A percentile compares a stretch with the other conserved stretches of the same genome.
These are phyloP conservation scores for Geotrichum candidum DNA, from an alignment of 1,139 yeast species.

Conservation along the genomic window DNA sequence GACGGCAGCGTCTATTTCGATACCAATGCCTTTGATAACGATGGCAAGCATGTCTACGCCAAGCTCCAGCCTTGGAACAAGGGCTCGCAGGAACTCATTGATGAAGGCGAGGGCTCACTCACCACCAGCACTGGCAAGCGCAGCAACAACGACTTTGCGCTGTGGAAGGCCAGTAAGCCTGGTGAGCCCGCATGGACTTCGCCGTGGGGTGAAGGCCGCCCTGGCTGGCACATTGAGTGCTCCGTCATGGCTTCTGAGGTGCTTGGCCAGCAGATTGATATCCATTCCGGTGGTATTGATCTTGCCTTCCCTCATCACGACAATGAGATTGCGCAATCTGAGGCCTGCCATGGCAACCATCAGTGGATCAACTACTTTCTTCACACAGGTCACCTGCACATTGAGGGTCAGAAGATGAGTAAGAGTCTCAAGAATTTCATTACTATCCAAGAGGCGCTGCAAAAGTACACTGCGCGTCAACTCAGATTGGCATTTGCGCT, in stretches of 20 bases:
- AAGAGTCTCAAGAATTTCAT: slow-evolving; percentile 91
- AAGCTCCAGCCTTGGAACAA: slow-evolving; percentile 98
- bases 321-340: slow-evolving; percentile 94
- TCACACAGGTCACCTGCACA: slow-evolving; percentile 96
- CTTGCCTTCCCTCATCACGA: slow-evolving; percentile 99
- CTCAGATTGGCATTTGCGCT: slow-evolving; percentile 84
- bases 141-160: slow-evolving; percentile 81
- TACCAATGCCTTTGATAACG: slow-evolving; percentile 70
- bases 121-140: slow-evolving; percentile 52
- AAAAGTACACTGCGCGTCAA: slow-evolving; percentile 67
- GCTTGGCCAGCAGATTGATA: slow-evolving; percentile 77
- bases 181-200: slow-evolving; percentile 97
- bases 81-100: slow-evolving; percentile 76
- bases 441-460: slow-evolving; percentile 85
- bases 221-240: slow-evolving; percentile 99
- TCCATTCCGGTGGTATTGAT: slow-evolving; percentile 96
- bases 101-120: slow-evolving; percentile 94
- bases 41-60: slow-evolving; percentile 71
- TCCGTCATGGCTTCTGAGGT: slow-evolving; percentile 97
- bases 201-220: slow-evolving; percentile 97
- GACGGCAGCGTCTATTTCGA: slow-evolving; percentile 92
- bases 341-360: slow-evolving; percentile 78
- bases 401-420: slow-evolving; percentile 97
- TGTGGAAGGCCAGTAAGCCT: slow-evolving; percentile 94
- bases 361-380: slow-evolving; percentile 97